Evolutionary conservation across 2,329 filamentous ascomycete genomes (phyloP).

Genomic region (Diaporthe vaccinii): DNA sequence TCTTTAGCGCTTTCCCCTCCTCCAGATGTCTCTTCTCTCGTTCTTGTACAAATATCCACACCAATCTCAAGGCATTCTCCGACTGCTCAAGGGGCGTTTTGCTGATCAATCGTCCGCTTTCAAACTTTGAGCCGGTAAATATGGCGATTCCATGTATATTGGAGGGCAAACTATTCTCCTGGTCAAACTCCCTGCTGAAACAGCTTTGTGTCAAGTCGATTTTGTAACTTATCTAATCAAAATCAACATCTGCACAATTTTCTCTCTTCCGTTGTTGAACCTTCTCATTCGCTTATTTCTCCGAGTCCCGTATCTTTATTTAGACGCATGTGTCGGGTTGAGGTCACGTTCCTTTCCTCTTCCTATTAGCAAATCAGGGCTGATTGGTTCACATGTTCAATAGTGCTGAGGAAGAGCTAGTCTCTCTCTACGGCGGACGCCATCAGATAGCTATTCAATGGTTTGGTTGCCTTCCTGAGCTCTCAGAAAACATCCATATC

Average conservation of each 20-base stretch:
- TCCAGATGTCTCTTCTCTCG: too few relatives aligned
- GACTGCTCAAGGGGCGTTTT: too few relatives aligned
- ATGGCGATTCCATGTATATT: background rate
- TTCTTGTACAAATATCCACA: background rate
- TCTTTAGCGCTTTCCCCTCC: too few relatives aligned
- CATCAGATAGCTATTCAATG: background rate
- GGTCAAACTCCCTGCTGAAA: background rate
- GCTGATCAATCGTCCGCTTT: too few relatives aligned
- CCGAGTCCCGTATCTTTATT: background rate
- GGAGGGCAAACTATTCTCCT: background rate
- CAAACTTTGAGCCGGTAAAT: too few relatives aligned
- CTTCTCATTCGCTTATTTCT: background rate
- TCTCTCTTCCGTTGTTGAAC: background rate
- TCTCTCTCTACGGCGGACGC: background rate
- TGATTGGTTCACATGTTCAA: background rate
- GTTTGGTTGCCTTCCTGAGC: too few relatives aligned
- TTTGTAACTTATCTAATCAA: background rate
- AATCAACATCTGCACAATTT: background rate
- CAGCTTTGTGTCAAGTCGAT: background rate
- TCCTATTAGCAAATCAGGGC: background rate
- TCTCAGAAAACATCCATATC: background rate
- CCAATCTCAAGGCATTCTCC: too few relatives aligned
- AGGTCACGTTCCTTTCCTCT: background rate
- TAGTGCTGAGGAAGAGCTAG: conserved; percentile 6
- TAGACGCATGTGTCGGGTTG: background rate